Conservation (phyloP, 352 stramenopile species). For the Detonula confervacea region DNA sequence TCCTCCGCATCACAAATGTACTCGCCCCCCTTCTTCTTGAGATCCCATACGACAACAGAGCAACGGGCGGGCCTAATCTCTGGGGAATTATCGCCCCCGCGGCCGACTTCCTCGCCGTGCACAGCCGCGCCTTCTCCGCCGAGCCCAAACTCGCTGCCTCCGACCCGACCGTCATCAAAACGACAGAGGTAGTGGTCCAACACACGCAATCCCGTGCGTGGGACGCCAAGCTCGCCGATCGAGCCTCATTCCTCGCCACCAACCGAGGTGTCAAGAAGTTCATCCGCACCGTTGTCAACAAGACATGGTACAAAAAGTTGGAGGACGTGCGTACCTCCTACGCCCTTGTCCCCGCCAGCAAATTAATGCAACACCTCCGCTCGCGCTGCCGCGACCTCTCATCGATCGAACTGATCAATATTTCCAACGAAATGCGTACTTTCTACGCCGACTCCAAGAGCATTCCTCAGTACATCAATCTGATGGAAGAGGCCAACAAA, state of each 20-base stretch:
- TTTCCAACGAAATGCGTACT: not conserved
- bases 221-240: not conserved
- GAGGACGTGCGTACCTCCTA: constrained; percentile 10
- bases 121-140: not conserved
- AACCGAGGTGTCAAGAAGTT: not conserved
- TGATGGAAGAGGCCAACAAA: constrained; percentile 28
- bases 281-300: constrained; percentile 1
- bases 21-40: not conserved
- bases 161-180: too few species aligned
- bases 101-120: not conserved
- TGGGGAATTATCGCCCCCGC: not conserved
- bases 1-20: not conserved
- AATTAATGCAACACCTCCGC: constrained; percentile 5
- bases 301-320: constrained; percentile 6
- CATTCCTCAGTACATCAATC: constrained; percentile 38
- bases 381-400: not conserved
- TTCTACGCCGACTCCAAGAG: not conserved
- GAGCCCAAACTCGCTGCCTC: too few species aligned
- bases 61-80: not conserved
- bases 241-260: not conserved
- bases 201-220: too few species aligned
- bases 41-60: not conserved
- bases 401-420: constrained; percentile 7
- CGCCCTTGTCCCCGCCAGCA: not conserved
- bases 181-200: too few species aligned